Evolutionary conservation across 2,329 filamentous ascomycete species (phyloP).

Genomic region (Metarhizium anisopliae): DNA sequence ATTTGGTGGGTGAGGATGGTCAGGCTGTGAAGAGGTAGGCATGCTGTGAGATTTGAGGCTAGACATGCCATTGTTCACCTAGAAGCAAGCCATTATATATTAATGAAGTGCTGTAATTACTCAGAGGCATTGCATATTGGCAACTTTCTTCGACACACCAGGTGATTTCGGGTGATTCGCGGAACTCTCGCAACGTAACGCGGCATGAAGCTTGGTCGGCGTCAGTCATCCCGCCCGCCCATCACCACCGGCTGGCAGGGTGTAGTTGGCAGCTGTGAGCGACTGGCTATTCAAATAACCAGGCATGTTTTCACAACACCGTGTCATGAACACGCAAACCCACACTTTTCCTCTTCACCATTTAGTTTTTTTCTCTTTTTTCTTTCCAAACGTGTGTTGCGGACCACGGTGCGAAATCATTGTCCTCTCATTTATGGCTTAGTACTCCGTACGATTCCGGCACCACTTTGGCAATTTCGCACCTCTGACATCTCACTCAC

Average conservation of each 20-base stretch:
- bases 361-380: not conserved
- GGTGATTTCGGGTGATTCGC: too few relatives aligned
- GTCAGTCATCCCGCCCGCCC: too few relatives aligned
- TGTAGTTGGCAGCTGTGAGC: not conserved
- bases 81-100: not conserved
- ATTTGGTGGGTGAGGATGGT: conserved; percentile 62
- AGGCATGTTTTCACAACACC: not conserved
- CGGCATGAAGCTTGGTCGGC: too few relatives aligned
- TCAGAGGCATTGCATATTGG: not conserved
- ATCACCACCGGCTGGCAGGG: not conserved
- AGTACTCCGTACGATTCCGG: not conserved
- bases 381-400: not conserved
- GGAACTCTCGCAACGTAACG: too few relatives aligned
- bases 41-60: not conserved
- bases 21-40: conserved; percentile 29
- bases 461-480: not conserved
- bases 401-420: not conserved
- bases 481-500: not conserved
- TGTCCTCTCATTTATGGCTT: not conserved
- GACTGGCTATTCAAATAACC: not conserved
- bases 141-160: too few relatives aligned
- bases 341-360: not conserved
- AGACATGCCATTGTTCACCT: not conserved
- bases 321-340: not conserved
- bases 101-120: not conserved